These are phyloP conservation scores for Podospora pseudopauciseta DNA, from an alignment of 495 filamentous ascomycete genomes.

Conservation along the genomic window DNA sequence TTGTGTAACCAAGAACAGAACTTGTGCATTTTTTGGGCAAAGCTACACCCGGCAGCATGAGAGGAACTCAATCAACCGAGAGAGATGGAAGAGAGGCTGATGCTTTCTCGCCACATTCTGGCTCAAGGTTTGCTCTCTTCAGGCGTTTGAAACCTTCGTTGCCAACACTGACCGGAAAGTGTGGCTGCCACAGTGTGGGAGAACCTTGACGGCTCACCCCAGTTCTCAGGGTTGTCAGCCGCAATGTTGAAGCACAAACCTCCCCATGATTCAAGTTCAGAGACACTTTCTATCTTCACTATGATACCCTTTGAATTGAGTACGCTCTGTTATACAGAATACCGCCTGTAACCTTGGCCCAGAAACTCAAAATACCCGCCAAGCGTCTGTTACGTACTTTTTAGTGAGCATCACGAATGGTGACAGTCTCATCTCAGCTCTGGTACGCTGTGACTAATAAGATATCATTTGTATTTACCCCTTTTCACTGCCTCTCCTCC, in stretches of 20 bases:
- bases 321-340: neutral
- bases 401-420: neutral
- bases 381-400: conserved; percentile 1
- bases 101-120: neutral
- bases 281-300: neutral
- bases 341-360: neutral
- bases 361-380: neutral
- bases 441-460: neutral
- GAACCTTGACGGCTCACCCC: conserved; percentile 22
- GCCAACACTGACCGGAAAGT: neutral
- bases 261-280: neutral
- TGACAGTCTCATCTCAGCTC: neutral
- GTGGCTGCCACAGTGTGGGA: neutral
- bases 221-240: neutral
- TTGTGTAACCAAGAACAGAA: conserved; percentile 8
- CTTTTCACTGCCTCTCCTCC: neutral
- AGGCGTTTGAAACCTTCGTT: neutral
- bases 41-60: neutral
- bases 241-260: neutral
- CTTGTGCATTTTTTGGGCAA: conserved; percentile 8
- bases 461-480: neutral
- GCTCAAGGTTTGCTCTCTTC: neutral
- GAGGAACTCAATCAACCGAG: neutral
- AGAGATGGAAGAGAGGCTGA: neutral
- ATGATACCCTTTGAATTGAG: neutral